phyloP scores from a whole-genome alignment of 2,329 filamentous ascomycete species.

The Colletotrichum lini region DNA sequence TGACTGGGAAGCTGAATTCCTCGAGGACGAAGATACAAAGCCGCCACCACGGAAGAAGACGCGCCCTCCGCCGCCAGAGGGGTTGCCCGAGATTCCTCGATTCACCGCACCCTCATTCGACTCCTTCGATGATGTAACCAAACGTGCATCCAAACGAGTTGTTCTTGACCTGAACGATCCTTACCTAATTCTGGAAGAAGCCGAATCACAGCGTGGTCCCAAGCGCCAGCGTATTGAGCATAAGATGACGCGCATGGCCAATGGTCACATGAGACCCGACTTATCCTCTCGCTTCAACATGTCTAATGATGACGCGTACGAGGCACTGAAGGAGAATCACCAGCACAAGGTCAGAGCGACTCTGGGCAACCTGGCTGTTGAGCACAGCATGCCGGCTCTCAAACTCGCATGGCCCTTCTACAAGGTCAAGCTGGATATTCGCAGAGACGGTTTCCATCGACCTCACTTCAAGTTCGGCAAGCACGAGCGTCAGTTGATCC shows the following conservation, averaged over 20 bases:
- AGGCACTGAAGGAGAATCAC: conserved; percentile 95
- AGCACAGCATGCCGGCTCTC: conserved; percentile 92
- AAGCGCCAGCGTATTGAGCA: conserved; percentile 71
- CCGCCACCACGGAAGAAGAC: conserved; percentile 72
- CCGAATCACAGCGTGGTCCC: conserved; percentile 73
- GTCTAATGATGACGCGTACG: conserved; percentile 96
- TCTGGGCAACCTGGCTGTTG: conserved; percentile 90
- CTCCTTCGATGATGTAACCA: conserved; percentile 81
- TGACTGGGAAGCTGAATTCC: conserved; percentile 76
- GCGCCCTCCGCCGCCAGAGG: conserved; percentile 73
- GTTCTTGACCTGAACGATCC: conserved; percentile 91
- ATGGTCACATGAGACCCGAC: conserved; percentile 78
- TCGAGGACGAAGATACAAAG: conserved; percentile 63
- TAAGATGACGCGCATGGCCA: conserved; percentile 77
- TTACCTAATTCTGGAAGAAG: conserved; percentile 85
- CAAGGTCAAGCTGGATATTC: conserved; percentile 84
- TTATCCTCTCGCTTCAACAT: conserved; percentile 91
- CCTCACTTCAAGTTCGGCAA: conserved; percentile 82
- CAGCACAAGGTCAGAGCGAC: conserved; percentile 96
- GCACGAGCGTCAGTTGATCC: conserved; percentile 76
- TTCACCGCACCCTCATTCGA: conserved; percentile 82
- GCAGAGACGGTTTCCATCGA: conserved; percentile 85
- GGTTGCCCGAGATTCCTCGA: conserved; percentile 70
- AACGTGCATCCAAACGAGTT: conserved; percentile 82
- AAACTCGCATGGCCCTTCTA: conserved; percentile 97